These are phyloP conservation scores for Stellera chamaejasme DNA, from an alignment of 345 rosid species.

Conservation along the genomic window DNA sequence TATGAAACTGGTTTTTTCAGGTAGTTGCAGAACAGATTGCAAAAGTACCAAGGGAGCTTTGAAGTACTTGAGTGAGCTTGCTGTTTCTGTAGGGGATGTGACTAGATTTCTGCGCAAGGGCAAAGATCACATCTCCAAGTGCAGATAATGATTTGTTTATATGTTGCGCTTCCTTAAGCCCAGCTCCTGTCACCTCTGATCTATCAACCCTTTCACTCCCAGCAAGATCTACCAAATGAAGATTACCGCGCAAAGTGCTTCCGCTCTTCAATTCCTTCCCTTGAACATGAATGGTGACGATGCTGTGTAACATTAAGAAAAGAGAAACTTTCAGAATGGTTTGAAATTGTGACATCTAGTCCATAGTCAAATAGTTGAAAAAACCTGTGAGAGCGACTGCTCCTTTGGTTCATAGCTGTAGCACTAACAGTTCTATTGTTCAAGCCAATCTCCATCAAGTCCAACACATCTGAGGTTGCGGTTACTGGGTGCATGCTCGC, in stretches of 20 bases:
- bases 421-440: constrained; percentile 66
- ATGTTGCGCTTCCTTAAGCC: constrained; percentile 93
- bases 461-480: constrained; percentile 66
- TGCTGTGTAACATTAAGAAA: constrained; percentile 29
- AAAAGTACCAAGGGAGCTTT: constrained; percentile 61
- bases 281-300: constrained; percentile 75
- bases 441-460: constrained; percentile 64
- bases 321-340: no score
- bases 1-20: not conserved
- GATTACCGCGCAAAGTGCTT: constrained; percentile 48
- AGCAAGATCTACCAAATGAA: constrained; percentile 93
- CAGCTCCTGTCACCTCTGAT: constrained; percentile 80
- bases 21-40: not conserved
- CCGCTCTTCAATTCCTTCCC: constrained; percentile 68
- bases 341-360: no score
- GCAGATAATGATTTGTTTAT: constrained; percentile 93
- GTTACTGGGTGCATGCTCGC: constrained; percentile 72
- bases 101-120: constrained; percentile 76
- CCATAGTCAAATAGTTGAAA: not conserved
- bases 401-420: constrained; percentile 88
- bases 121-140: constrained; percentile 89
- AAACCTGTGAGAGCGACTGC: constrained; percentile 96
- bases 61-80: constrained; percentile 97
- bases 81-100: constrained; percentile 96
- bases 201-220: constrained; percentile 98